Conservation (phyloP, 305 asterid species). For the Fraxinus latifolia region DNA sequence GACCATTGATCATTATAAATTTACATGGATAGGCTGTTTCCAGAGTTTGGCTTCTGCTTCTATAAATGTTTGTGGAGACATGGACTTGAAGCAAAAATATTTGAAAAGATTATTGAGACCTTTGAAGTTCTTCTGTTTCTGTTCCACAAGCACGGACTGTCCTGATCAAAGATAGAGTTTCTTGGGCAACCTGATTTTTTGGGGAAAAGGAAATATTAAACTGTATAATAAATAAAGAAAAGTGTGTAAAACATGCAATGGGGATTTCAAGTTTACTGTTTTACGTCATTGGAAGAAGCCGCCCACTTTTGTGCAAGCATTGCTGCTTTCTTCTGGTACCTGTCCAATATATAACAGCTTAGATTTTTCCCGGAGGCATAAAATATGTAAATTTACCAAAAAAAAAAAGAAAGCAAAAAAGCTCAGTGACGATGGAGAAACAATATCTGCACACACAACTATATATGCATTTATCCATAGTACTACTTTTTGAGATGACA, state of each 20-base stretch:
- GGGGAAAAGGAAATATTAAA: not conserved
- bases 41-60: slow-evolving; percentile 1
- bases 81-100: not conserved
- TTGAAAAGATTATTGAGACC: slow-evolving; percentile 29
- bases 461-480: not conserved
- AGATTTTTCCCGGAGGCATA: slow-evolving; percentile 8
- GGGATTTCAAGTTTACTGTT: slow-evolving; percentile 13
- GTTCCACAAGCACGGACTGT: slow-evolving; percentile 61
- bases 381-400: not conserved
- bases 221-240: not conserved
- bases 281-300: slow-evolving; percentile 61
- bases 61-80: not conserved
- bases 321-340: slow-evolving; percentile 65
- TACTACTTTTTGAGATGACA: not conserved
- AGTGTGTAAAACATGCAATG: not conserved
- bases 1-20: slow-evolving; percentile 7
- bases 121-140: slow-evolving; percentile 50
- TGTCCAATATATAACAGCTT: slow-evolving; percentile 22
- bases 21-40: not conserved
- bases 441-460: not conserved
- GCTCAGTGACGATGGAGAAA: not conserved
- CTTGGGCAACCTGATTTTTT: slow-evolving; percentile 45
- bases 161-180: slow-evolving; percentile 53
- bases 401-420: not conserved
- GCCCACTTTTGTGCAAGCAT: slow-evolving; percentile 45